phyloP scores from a whole-genome alignment of 176 grass and related monocot genomes.

The Triticum turgidum region DNA sequence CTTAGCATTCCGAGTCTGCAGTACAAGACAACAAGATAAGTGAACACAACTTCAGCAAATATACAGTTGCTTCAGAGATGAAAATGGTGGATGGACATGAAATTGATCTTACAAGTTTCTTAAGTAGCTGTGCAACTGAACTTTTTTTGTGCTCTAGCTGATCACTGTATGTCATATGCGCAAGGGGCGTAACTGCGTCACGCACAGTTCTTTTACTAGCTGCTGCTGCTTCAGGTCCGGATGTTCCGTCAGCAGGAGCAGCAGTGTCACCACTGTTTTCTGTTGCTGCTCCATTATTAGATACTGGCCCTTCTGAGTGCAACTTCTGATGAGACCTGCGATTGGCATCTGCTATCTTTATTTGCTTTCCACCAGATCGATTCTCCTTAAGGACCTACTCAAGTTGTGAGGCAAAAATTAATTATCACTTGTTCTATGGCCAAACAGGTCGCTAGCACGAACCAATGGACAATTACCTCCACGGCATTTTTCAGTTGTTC shows the following conservation, averaged over 20 bases:
- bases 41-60: not conserved
- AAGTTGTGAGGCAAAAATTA: not conserved
- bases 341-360: constrained; percentile 89
- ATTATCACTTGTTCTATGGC: not conserved
- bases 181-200: constrained; percentile 77
- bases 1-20: constrained; percentile 93
- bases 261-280: constrained; percentile 36
- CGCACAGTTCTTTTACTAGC: constrained; percentile 60
- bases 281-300: constrained; percentile 31
- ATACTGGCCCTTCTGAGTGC: constrained; percentile 11
- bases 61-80: not conserved
- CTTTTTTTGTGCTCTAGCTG: constrained; percentile 92
- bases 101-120: constrained; percentile 70
- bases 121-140: constrained; percentile 66
- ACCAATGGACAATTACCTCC: constrained; percentile 52
- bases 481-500: constrained; percentile 66
- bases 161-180: constrained; percentile 75
- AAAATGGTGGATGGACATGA: constrained; percentile 7
- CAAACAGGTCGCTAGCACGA: not conserved
- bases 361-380: constrained; percentile 62
- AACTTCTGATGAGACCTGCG: constrained; percentile 61
- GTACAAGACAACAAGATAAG: constrained; percentile 23
- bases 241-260: constrained; percentile 37
- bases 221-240: constrained; percentile 20
- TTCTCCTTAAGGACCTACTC: constrained; percentile 68